phyloP scores from a whole-genome alignment of 805 yeast species.

The Yarrowia keelungensis region DNA sequence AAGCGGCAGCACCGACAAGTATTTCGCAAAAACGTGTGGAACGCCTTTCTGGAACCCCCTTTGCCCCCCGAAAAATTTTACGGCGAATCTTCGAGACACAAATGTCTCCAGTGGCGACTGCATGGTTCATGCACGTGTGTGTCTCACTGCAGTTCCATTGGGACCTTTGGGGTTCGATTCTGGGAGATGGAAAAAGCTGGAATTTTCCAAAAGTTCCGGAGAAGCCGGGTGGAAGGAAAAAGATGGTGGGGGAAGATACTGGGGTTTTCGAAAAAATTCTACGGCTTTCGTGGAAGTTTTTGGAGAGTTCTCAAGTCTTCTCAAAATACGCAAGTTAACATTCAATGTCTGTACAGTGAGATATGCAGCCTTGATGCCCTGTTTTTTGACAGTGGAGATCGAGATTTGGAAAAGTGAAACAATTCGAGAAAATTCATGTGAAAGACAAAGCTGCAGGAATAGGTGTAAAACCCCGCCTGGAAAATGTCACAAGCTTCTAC shows the following conservation, averaged over 20 bases:
- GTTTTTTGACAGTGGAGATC: too few species aligned
- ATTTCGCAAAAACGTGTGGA: not conserved
- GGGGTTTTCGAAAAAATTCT: not conserved
- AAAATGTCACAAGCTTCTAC: too few species aligned
- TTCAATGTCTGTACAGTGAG: not conserved
- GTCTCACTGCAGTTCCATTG: slow-evolving; percentile 19
- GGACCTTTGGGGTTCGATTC: slow-evolving; percentile 13
- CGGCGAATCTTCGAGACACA: not conserved
- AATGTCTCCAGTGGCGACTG: slow-evolving; percentile 32
- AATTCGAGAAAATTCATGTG: too few species aligned
- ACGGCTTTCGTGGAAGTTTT: not conserved
- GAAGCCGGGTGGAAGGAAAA: not conserved
- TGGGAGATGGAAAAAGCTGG: slow-evolving; percentile 5
- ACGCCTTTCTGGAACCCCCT: slow-evolving; percentile 1
- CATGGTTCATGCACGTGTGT: slow-evolving; percentile 5
- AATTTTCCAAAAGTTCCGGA: slow-evolving; percentile 5
- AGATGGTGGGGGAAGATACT: not conserved
- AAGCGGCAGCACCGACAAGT: not conserved
- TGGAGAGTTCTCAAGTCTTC: not conserved
- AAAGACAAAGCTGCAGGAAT: too few species aligned
- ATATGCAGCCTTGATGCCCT: slow-evolving; percentile 22
- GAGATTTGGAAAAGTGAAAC: too few species aligned
- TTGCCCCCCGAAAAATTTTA: slow-evolving; percentile 7
- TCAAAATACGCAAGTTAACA: not conserved
- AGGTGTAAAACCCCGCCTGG: too few species aligned